Conservation (phyloP, 78 protist species). For the Pigoraptor vietnamica region DNA sequence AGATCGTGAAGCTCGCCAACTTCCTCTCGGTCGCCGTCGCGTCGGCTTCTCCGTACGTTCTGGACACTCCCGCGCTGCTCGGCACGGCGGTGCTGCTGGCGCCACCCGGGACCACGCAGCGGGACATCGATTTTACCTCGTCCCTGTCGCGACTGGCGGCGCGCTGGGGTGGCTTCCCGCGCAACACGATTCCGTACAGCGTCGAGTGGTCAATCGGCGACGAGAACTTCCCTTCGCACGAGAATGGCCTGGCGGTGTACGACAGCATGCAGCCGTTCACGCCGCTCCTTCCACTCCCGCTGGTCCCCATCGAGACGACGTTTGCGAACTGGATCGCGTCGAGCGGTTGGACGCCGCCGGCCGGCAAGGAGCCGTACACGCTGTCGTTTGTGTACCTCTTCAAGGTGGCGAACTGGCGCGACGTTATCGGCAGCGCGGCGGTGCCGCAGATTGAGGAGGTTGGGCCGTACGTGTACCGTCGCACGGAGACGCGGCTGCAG, state of each 20-base stretch:
- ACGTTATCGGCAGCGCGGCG: neutral
- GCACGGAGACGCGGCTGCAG: neutral
- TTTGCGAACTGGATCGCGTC: neutral
- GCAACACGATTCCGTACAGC: neutral
- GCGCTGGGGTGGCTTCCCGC: neutral
- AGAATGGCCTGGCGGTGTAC: neutral
- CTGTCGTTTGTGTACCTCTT: neutral
- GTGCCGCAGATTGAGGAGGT: neutral
- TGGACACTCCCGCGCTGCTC: neutral
- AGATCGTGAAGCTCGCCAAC: neutral
- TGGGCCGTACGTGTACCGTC: neutral
- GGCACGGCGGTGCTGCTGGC: neutral
- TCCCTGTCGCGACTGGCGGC: neutral
- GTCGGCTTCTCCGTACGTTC: neutral
- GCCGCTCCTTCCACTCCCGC: neutral
- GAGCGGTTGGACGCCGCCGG: neutral
- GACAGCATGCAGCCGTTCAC: neutral
- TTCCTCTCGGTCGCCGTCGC: neutral
- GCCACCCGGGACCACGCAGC: neutral
- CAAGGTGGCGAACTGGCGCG: neutral
- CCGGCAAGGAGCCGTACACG: neutral
- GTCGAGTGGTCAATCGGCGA: neutral
- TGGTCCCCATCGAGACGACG: neutral
- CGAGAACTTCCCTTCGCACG: neutral
- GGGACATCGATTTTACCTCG: neutral